Conservation (phyloP, 805 yeast species). For the Candida glaebosa region DNA sequence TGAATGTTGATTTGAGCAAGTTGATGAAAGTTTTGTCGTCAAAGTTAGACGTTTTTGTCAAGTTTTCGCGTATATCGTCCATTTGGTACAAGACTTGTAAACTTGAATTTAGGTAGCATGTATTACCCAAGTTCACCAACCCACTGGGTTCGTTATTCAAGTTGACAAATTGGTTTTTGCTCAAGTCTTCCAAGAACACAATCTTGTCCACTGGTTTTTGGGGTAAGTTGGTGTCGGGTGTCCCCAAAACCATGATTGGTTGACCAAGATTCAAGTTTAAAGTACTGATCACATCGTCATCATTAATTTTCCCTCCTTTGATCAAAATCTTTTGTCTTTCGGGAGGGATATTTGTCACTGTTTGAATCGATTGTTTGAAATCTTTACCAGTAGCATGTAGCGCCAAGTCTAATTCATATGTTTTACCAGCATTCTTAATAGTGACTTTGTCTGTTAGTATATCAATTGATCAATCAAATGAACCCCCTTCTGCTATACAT, state of each 20-base stretch:
- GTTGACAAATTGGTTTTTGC: constrained; percentile 38
- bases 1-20: constrained; percentile 43
- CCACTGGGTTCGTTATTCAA: constrained; percentile 58
- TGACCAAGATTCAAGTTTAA: constrained; percentile 63
- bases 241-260: constrained; percentile 84
- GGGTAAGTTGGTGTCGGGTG: constrained; percentile 68
- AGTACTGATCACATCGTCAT: constrained; percentile 53
- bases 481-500: not conserved
- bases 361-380: constrained; percentile 67
- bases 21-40: constrained; percentile 17
- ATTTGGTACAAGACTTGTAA: constrained; percentile 52
- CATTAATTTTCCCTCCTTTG: constrained; percentile 83
- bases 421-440: constrained; percentile 42
- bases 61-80: constrained; percentile 37
- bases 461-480: not conserved
- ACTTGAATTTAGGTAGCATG: constrained; percentile 74
- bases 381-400: constrained; percentile 53
- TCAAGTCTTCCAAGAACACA: constrained; percentile 69
- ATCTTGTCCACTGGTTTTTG: constrained; percentile 49
- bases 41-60: constrained; percentile 14
- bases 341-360: constrained; percentile 77
- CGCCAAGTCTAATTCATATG: constrained; percentile 42
- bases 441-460: constrained; percentile 13
- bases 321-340: constrained; percentile 87
- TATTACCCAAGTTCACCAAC: constrained; percentile 66